Evolutionary conservation across 2,329 filamentous ascomycete genomes (phyloP).

Genomic region (Cladophialophora carrionii): DNA sequence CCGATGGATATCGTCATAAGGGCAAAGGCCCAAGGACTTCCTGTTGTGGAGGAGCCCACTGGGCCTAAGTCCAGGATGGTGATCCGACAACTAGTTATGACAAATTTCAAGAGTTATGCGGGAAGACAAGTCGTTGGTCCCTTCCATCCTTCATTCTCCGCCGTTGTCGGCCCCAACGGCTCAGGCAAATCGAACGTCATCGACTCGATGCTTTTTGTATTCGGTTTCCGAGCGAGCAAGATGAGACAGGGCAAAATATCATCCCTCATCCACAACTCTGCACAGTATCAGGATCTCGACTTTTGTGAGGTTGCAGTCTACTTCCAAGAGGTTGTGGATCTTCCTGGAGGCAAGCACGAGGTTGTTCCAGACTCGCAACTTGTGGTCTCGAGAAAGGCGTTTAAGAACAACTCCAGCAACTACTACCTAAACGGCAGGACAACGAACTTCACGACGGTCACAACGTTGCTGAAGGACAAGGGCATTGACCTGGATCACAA

Average conservation of each 20-base stretch:
- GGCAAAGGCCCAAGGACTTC: slow-evolving; percentile 66
- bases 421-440: slow-evolving; percentile 93
- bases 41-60: slow-evolving; percentile 70
- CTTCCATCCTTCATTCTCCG: slow-evolving; percentile 96
- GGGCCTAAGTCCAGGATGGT: slow-evolving; percentile 85
- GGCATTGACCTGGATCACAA: slow-evolving; percentile 98
- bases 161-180: slow-evolving; percentile 95
- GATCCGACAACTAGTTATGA: slow-evolving; percentile 87
- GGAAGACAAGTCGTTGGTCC: slow-evolving; percentile 93
- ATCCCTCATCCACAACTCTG: slow-evolving; percentile 95
- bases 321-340: slow-evolving; percentile 92
- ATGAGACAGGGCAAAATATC: slow-evolving; percentile 99
- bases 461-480: slow-evolving; percentile 78
- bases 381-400: slow-evolving; percentile 86
- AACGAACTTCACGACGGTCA: slow-evolving; percentile 91
- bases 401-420: slow-evolving; percentile 97
- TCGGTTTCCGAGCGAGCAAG: slow-evolving; percentile 97
- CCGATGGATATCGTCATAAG: slow-evolving; percentile 94
- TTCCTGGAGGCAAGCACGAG: slow-evolving; percentile 73
- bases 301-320: slow-evolving; percentile 95
- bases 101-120: slow-evolving; percentile 99
- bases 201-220: slow-evolving; percentile 97
- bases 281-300: slow-evolving; percentile 79
- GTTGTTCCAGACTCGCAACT: slow-evolving; percentile 82
- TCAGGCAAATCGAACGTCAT: slow-evolving; percentile 99